These are phyloP conservation scores for Metschnikowia rubicola DNA, from an alignment of 805 yeast genomes.

Conservation along the genomic window DNA sequence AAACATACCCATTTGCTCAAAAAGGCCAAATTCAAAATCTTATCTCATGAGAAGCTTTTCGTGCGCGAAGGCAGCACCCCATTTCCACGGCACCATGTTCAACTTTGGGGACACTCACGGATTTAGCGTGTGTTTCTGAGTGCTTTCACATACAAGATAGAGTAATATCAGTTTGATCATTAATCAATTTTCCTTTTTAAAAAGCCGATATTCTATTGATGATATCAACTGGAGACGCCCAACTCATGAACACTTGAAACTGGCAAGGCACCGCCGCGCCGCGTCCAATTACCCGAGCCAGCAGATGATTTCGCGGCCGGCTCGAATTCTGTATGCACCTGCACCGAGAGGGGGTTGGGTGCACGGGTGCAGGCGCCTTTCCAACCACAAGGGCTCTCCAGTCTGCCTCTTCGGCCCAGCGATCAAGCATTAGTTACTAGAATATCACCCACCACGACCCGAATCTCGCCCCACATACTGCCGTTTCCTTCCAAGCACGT, in stretches of 20 bases:
- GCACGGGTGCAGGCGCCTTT: slow-evolving; percentile 9
- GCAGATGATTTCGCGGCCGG: background rate
- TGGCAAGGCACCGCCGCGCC: background rate
- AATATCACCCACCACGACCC: background rate
- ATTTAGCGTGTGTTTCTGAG: too few relatives aligned
- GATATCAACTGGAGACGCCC: too few relatives aligned
- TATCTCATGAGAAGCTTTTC: too few relatives aligned
- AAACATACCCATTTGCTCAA: too few relatives aligned
- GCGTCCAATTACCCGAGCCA: background rate
- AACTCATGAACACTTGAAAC: background rate
- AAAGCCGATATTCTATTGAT: too few relatives aligned
- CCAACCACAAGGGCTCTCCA: slow-evolving; percentile 9
- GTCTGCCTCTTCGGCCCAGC: slow-evolving; percentile 6
- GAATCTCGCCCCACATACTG: background rate
- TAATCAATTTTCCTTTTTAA: too few relatives aligned
- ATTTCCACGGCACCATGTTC: too few relatives aligned
- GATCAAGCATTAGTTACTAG: background rate
- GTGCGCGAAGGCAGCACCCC: too few relatives aligned
- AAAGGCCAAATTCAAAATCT: too few relatives aligned
- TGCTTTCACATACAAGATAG: too few relatives aligned
- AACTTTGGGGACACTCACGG: too few relatives aligned
- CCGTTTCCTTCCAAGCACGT: background rate
- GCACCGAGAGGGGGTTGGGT: slow-evolving; percentile 1
- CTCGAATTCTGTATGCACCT: slow-evolving; percentile 2
- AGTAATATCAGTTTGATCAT: too few relatives aligned